Evolutionary conservation across 108 stramenopile species (phyloP).

Genomic region (Fistulifera solaris): DNA sequence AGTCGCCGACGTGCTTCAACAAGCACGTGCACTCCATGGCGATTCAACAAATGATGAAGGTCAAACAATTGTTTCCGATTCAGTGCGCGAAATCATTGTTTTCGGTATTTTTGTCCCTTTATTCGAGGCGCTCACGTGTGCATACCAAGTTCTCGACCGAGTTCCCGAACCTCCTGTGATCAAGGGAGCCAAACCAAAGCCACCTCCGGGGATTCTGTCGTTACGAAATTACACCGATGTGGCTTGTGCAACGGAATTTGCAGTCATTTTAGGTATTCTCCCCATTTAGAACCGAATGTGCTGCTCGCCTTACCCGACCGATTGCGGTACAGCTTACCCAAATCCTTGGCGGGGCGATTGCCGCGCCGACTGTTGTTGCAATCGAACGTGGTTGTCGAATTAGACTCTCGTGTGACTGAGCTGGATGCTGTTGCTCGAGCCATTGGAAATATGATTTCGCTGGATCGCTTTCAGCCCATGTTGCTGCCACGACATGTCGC

Average conservation of each 20-base stretch:
- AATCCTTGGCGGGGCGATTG: conserved; percentile 66
- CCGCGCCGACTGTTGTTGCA: conserved; percentile 21
- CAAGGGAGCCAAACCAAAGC: neutral
- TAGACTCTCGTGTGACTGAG: neutral
- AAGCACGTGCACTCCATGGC: too few species aligned
- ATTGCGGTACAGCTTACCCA: conserved; percentile 33
- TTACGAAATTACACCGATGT: conserved; percentile 78
- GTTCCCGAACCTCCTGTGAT: neutral
- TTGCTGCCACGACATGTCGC: conserved; percentile 68
- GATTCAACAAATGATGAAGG: too few species aligned
- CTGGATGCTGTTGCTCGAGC: conserved; percentile 5
- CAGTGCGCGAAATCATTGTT: neutral
- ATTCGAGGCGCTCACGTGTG: neutral
- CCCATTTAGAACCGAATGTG: conserved; percentile 34
- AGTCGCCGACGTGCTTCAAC: too few species aligned
- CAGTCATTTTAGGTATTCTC: conserved; percentile 52
- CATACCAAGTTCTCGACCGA: neutral
- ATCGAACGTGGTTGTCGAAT: conserved; percentile 27
- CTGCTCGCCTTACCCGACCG: conserved; percentile 23
- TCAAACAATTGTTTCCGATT: too few species aligned
- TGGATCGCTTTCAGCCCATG: conserved; percentile 87
- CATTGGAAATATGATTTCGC: conserved; percentile 33
- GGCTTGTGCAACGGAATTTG: conserved; percentile 64
- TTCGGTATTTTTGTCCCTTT: neutral
- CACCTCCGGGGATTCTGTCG: conserved; percentile 65